A percentile compares a stretch with the other conserved stretches of the same genome.
These are phyloP conservation scores for Barnettozyma sucrosica DNA, from an alignment of 805 yeast species.

Conservation along the genomic window DNA sequence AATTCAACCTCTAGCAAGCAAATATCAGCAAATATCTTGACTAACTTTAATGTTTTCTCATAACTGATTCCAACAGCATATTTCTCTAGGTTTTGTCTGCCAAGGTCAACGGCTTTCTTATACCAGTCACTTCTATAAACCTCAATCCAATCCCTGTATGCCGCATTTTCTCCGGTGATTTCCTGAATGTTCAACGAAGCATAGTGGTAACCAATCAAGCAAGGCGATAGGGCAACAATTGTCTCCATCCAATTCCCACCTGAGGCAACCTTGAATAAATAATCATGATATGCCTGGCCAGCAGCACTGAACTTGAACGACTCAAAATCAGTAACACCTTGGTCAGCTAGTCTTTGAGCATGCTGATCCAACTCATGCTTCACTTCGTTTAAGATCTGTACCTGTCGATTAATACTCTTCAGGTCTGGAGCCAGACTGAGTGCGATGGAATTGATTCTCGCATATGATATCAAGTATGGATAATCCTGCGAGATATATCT, in stretches of 20 bases:
- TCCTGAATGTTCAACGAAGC: conserved; percentile 38
- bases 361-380: conserved; percentile 54
- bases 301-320: conserved; percentile 48
- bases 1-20: conserved; percentile 57
- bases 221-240: conserved; percentile 67
- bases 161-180: conserved; percentile 28
- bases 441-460: conserved; percentile 58
- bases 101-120: conserved; percentile 44
- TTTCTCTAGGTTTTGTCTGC: conserved; percentile 42
- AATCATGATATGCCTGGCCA: conserved; percentile 55
- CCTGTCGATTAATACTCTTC: conserved; percentile 44
- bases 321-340: conserved; percentile 40
- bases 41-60: conserved; percentile 44
- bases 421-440: conserved; percentile 55
- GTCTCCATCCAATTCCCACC: conserved; percentile 57
- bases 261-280: conserved; percentile 47
- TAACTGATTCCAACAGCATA: conserved; percentile 36
- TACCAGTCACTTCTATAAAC: conserved; percentile 60
- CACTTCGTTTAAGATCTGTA: conserved; percentile 45
- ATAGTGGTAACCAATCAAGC: conserved; percentile 56
- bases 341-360: conserved; percentile 39
- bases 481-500: conserved; percentile 56
- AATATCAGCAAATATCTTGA: conserved; percentile 54
- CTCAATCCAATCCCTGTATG: conserved; percentile 47
- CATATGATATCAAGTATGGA: conserved; percentile 62